phyloP scores from a whole-genome alignment of 2,329 filamentous ascomycete genomes.

The Leptoxyphium fumago region DNA sequence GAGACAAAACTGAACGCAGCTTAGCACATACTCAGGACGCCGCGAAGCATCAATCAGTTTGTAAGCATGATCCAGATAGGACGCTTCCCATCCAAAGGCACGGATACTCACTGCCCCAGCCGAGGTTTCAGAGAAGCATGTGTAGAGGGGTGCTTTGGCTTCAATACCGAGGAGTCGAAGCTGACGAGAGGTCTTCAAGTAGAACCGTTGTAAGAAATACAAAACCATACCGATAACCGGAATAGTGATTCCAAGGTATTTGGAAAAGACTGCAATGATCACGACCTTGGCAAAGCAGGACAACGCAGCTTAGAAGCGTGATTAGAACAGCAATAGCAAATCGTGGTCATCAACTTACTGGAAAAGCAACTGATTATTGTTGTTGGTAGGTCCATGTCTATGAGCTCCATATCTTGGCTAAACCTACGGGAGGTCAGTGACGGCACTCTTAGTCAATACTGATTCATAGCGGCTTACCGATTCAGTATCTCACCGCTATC shows the following conservation, averaged over 20 bases:
- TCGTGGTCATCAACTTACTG: neutral
- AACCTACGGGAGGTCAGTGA: conserved; percentile 22
- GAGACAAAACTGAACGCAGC: conserved; percentile 1
- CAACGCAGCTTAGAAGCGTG: neutral
- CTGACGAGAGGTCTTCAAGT: conserved; percentile 34
- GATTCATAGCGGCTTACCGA: neutral
- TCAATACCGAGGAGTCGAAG: conserved; percentile 40
- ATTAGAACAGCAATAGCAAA: neutral
- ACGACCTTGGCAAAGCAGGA: neutral
- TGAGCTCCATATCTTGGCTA: conserved; percentile 31
- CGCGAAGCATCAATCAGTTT: conserved; percentile 1
- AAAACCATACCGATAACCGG: conserved; percentile 18
- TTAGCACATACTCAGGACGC: neutral
- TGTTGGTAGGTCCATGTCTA: conserved; percentile 27
- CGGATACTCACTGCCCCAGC: conserved; percentile 36
- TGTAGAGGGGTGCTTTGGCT: conserved; percentile 34
- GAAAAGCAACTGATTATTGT: conserved; percentile 1
- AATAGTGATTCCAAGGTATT: conserved; percentile 25
- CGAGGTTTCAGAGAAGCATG: conserved; percentile 37
- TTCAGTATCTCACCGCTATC: conserved; percentile 29
- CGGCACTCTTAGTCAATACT: too few species aligned
- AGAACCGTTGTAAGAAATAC: conserved; percentile 30
- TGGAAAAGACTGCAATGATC: conserved; percentile 11
- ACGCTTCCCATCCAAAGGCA: conserved; percentile 33
- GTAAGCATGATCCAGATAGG: conserved; percentile 22